Percentiles rank a stretch among this genome's conserved stretches.
phyloP scores from a whole-genome alignment of 805 yeast species.

The Lachancea fermentati region DNA sequence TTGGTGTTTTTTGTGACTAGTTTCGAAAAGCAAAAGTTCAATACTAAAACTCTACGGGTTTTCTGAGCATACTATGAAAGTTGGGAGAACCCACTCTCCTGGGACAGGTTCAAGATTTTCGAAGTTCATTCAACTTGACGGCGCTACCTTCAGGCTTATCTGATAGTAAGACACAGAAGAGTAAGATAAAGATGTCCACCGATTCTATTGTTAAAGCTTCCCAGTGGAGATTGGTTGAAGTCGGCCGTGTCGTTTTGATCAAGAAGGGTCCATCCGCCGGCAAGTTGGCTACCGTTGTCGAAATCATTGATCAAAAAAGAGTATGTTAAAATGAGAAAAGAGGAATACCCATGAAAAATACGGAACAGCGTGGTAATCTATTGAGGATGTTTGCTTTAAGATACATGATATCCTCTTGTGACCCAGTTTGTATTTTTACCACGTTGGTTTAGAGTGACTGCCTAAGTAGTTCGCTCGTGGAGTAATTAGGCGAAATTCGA shows the following conservation, averaged over 20 bases:
- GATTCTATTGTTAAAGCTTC: constrained; percentile 84
- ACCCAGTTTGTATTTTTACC: too few species aligned
- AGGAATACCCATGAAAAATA: too few species aligned
- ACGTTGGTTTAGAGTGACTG: too few species aligned
- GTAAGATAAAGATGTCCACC: constrained; percentile 47
- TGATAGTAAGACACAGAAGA: constrained; percentile 5
- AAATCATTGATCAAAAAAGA: constrained; percentile 98
- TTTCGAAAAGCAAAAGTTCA: too few species aligned
- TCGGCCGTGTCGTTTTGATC: constrained; percentile 96
- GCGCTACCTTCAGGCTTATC: neutral
- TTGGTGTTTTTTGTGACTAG: too few species aligned
- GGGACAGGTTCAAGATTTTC: neutral
- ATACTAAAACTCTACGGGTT: neutral
- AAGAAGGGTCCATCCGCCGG: constrained; percentile 67
- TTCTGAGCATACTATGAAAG: neutral
- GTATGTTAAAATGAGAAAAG: constrained; percentile 47
- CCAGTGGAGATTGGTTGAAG: constrained; percentile 99
- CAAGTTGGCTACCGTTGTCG: constrained; percentile 95
- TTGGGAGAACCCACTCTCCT: neutral
- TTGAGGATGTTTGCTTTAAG: too few species aligned
- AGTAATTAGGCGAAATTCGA: too few species aligned
- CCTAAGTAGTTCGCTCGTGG: too few species aligned
- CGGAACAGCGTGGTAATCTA: too few species aligned
- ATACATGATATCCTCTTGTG: too few species aligned
- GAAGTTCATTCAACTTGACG: neutral